Evolutionary conservation across 169 alveolate species (phyloP).

Genomic region (Plasmodium vinckei): DNA sequence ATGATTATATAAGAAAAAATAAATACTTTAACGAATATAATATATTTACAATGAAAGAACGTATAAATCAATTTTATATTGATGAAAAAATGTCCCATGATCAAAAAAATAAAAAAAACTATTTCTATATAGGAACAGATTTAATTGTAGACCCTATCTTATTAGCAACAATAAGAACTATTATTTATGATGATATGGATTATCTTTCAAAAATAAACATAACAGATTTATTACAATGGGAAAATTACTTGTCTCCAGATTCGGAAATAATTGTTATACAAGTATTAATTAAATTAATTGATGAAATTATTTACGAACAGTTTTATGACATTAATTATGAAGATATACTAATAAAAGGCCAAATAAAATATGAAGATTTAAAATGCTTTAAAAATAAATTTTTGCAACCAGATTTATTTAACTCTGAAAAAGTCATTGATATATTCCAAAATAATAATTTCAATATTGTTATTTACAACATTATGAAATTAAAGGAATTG

Average conservation of each 20-base stretch:
- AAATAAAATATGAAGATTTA: slow-evolving; percentile 34
- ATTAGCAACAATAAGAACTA: slow-evolving; percentile 58
- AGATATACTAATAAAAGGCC: slow-evolving; percentile 63
- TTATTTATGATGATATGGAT: slow-evolving; percentile 52
- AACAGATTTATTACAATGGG: slow-evolving; percentile 38
- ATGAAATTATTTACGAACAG: slow-evolving; percentile 66
- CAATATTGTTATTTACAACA: slow-evolving; percentile 47
- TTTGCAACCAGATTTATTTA: slow-evolving; percentile 48
- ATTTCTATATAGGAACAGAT: slow-evolving; percentile 52
- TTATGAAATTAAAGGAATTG: slow-evolving; percentile 53
- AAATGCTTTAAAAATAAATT: slow-evolving; percentile 70
- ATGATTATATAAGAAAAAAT: slow-evolving; percentile 68
- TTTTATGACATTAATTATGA: slow-evolving; percentile 68
- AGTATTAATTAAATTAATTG: slow-evolving; percentile 59
- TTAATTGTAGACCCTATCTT: slow-evolving; percentile 59
- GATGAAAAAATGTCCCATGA: slow-evolving; percentile 54
- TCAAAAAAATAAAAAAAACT: slow-evolving; percentile 39
- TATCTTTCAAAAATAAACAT: slow-evolving; percentile 55
- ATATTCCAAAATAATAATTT: slow-evolving; percentile 34
- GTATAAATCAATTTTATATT: slow-evolving; percentile 58
- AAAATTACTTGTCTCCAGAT: slow-evolving; percentile 30
- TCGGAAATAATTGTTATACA: slow-evolving; percentile 62
- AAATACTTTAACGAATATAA: slow-evolving; percentile 68
- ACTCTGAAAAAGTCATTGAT: slow-evolving; percentile 58
- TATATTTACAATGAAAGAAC: slow-evolving; percentile 74